Base-by-base conservation (phyloP, 495 filamentous ascomycete genomes). In the Trypethelium eluteriae region DNA sequence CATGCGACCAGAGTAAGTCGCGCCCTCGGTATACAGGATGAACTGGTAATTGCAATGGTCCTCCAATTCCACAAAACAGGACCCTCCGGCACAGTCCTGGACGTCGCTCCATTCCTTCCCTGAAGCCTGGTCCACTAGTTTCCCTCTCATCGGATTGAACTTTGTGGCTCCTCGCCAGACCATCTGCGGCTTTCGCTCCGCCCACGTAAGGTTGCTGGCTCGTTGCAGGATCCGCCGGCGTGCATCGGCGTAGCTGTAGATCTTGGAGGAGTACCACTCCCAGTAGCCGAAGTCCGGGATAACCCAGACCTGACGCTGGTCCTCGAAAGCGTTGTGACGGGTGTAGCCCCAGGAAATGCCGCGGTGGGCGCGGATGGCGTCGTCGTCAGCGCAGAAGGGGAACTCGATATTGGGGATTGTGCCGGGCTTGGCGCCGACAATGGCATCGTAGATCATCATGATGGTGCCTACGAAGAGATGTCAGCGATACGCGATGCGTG, bases 1-100 rank as follows among this genome's bases (percentile, higher is more conserved):
- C 46, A 81, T 79, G 6, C 81, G 77, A n/a, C 83, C 85, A 4
- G 83, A 85, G 76, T 82, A 87, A 38, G 44, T 66, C 9, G 56
- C 49, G 12, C 69, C 86, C 70, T 87, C 84, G 0, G 83, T 82
- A 39, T 88, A 83, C 3, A 80, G 79, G 14, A 86, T 71, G 70
- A 82, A 86, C 77, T 82, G 80, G 69, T 86, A 89, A 12, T 75
- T 72, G 70, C 86, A 88, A 66, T 85, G 81, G n/a, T 88, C 83
- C 59, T 82, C 78, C 47, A 84, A 81, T 1, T 75, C 73, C 38
- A 82, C 72, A 3, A 81, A 72, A 66, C 80, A 80, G 46, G 56
- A 79, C 71, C 74, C 65, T 63, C 41, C 41, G 1, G 7, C 41
- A 44, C 41, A 44, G 14, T 44, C 41, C 38, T 64, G 36, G n/a